Evolutionary conservation across 75 land plant genomes (phyloP).

Genomic region (Cryptomeria japonica): DNA sequence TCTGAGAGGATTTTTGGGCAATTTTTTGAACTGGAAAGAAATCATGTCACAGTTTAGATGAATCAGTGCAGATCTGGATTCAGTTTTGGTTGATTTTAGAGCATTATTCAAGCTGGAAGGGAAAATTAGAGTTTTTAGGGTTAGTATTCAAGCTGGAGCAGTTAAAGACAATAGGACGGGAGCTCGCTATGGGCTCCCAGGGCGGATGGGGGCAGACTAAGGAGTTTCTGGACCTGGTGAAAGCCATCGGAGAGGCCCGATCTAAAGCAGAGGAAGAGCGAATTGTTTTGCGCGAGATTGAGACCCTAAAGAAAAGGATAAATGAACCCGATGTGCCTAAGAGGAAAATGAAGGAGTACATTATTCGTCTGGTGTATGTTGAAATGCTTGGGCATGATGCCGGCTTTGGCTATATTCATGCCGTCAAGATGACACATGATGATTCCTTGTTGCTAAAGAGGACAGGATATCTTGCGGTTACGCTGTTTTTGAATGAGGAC

Average conservation of each 20-base stretch:
- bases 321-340: slow-evolving; percentile 88
- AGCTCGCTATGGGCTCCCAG: slow-evolving; percentile 98
- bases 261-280: slow-evolving; percentile 98
- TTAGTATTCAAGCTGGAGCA: slow-evolving; percentile 72
- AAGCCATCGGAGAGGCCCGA: slow-evolving; percentile 93
- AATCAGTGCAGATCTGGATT: not conserved
- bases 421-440: slow-evolving; percentile 98
- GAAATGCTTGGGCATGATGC: slow-evolving; percentile 99
- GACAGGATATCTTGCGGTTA: slow-evolving; percentile 92
- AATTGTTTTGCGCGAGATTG: slow-evolving; percentile 81
- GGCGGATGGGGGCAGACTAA: slow-evolving; percentile 82
- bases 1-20: not conserved
- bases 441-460: slow-evolving; percentile 71
- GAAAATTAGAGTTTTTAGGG: slow-evolving; percentile 6
- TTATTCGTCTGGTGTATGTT: slow-evolving; percentile 86
- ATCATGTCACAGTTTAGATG: not conserved
- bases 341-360: slow-evolving; percentile 93
- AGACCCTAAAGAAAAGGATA: slow-evolving; percentile 71
- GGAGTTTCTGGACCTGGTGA: slow-evolving; percentile 91
- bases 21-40: not conserved
- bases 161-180: slow-evolving; percentile 90
- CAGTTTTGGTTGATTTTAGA: not conserved
- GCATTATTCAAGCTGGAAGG: not conserved
- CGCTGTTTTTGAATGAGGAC: slow-evolving; percentile 86
- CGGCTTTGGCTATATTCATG: slow-evolving; percentile 94